These are phyloP conservation scores for Rasamsonia emersonii DNA, from an alignment of 2,329 filamentous ascomycete species.

Conservation along the genomic window DNA sequence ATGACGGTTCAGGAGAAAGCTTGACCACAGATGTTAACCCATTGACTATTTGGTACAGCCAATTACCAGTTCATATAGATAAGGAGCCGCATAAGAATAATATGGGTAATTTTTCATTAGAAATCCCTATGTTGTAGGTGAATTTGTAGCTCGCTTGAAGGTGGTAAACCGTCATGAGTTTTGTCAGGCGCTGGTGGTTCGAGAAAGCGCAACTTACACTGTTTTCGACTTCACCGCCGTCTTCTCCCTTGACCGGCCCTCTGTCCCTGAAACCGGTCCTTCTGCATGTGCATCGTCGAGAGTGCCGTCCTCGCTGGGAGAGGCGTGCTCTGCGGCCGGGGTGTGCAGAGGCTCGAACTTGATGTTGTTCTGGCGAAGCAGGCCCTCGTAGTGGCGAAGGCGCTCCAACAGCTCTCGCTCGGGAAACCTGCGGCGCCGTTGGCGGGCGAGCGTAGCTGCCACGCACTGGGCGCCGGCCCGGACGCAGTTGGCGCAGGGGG, in stretches of 20 bases:
- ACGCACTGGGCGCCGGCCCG: constrained; percentile 54
- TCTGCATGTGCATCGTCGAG: constrained; percentile 21
- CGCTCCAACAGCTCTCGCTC: constrained; percentile 63
- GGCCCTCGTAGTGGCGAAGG: constrained; percentile 58
- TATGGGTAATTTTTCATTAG: no score
- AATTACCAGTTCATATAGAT: no score
- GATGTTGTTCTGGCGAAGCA: constrained; percentile 59
- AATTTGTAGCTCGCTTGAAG: no score
- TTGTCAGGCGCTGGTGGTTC: no score
- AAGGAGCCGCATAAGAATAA: no score
- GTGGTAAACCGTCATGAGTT: no score
- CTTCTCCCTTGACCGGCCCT: neutral
- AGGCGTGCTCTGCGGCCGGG: constrained; percentile 12
- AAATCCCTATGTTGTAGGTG: no score
- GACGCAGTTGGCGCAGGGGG: constrained; percentile 62
- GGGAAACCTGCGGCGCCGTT: constrained; percentile 53
- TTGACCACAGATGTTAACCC: no score
- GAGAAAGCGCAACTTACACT: no score
- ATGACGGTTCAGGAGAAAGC: no score
- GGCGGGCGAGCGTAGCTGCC: constrained; percentile 40
- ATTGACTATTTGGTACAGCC: no score
- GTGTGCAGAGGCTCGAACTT: constrained; percentile 57
- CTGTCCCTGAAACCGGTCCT: constrained; percentile 6
- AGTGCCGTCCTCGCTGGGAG: constrained; percentile 8
- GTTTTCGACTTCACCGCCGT: neutral